Base-by-base conservation (phyloP, 148 eudicot genomes). In the Limonium bicolor region DNA sequence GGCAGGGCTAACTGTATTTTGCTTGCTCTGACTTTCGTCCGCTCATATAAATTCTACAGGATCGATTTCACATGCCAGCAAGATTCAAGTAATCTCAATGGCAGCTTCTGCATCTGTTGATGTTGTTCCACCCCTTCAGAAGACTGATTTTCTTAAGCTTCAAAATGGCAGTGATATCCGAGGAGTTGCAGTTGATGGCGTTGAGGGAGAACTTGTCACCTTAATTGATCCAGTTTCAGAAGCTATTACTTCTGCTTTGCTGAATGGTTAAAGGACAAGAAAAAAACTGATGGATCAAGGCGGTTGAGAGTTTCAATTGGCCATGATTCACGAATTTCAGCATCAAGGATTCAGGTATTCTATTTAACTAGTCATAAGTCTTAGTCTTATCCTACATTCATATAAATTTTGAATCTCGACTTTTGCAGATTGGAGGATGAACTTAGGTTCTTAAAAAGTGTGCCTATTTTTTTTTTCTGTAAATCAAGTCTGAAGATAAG, bases 81-180 rank as follows among this genome's bases (percentile, higher is more conserved):
- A n/a, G n/a, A n/a, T n/a, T n/a, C n/a, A n/a, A n/a, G n/a, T n/a
- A n/a, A n/a, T n/a, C n/a, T n/a, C n/a, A n/a, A 46, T 65, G 68
- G 75, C 88, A 84, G 99, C 85, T 59, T 67, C 79, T 48, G 57
- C 78, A 47, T 73, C 82, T 52, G 41, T 82, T 19, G 49, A 73
- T 46, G 62, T 54, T 20, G 48, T 50, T 48, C 76, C 63, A 47
- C 60, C 70, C 30, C 72, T 68, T 29, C 81, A 65, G 36, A 73
- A 71, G 55, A 55, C 51, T 48, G 80, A 82, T 67, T 90, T 90
- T 64, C 87, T 80, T 28, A 90, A 84, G 66, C 93, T 90, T 68
- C 99, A 90, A 61, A 90, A 90, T 77, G 95, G 95, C 74, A 90
- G 99, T 63, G 99, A 90, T 57, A 90, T 90, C 53, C 95, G 99